These are phyloP conservation scores for Claviceps sp. DNA, from an alignment of 2,329 filamentous ascomycete genomes.

Conservation along the genomic window DNA sequence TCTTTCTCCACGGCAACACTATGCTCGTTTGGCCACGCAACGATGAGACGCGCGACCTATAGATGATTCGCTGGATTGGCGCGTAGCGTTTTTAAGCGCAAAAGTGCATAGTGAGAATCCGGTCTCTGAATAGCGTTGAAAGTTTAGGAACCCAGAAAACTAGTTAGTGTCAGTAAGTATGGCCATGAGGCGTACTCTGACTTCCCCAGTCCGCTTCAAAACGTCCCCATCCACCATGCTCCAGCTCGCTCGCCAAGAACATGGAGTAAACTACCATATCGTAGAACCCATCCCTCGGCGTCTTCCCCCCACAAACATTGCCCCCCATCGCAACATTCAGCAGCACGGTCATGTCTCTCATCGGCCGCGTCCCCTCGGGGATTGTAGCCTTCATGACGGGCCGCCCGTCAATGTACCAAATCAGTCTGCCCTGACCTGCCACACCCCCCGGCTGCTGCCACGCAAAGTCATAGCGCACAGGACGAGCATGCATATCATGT, in stretches of 20 bases:
- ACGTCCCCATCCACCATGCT: conserved; percentile 37
- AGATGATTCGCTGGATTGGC: too few relatives aligned
- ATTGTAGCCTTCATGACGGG: conserved; percentile 44
- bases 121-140: too few relatives aligned
- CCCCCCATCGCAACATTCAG: conserved; percentile 51
- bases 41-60: too few relatives aligned
- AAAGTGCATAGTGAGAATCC: too few relatives aligned
- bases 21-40: too few relatives aligned
- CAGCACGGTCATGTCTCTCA: conserved; percentile 42
- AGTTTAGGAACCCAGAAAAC: too few relatives aligned
- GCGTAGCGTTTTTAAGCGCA: too few relatives aligned
- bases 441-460: conserved; percentile 36
- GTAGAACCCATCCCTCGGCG: conserved; percentile 39
- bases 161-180: conserved; percentile 15
- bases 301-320: conserved; percentile 39
- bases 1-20: too few relatives aligned
- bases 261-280: conserved; percentile 42
- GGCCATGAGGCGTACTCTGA: conserved; percentile 13
- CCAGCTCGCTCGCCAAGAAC: conserved; percentile 37
- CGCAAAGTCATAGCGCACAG: conserved; percentile 40
- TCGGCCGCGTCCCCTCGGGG: conserved; percentile 36
- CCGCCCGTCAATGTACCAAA: conserved; percentile 46
- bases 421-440: conserved; percentile 30
- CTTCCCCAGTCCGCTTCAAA: conserved; percentile 39
- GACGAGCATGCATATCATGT: conserved; percentile 30